Percentiles rank a stretch among this genome's conserved stretches.
These are phyloP conservation scores for Trametes meyenii DNA, from an alignment of 768 basidiomycete genomes.

Conservation along the genomic window DNA sequence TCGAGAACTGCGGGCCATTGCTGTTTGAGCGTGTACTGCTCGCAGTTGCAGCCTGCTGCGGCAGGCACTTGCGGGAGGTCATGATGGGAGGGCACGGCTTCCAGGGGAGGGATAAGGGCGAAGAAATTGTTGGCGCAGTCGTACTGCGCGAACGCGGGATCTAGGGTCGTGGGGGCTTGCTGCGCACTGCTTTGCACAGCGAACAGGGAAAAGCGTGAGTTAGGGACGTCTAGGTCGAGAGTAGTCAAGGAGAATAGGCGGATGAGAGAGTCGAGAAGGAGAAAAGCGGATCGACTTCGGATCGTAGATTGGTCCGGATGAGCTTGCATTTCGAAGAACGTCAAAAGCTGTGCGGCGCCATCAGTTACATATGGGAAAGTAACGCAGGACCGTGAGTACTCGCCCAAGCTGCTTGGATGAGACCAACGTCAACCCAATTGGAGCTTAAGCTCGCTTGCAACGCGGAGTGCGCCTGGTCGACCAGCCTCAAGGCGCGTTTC, in stretches of 20 bases:
- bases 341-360: conserved; percentile 49
- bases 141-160: too few relatives aligned
- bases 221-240: conserved; percentile 59
- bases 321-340: conserved; percentile 70
- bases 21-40: conserved; percentile 50
- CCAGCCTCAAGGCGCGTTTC: conserved; percentile 56
- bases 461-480: conserved; percentile 70
- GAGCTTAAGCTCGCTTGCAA: conserved; percentile 71
- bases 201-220: conserved; percentile 25
- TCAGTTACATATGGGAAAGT: background rate
- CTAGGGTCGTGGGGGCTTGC: background rate
- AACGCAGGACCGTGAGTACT: background rate
- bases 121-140: too few relatives aligned
- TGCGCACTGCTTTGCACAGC: background rate
- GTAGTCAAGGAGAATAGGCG: conserved; percentile 52
- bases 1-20: conserved; percentile 52
- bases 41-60: conserved; percentile 27
- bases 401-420: conserved; percentile 72
- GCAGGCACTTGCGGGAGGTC: background rate
- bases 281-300: conserved; percentile 56
- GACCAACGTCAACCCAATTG: conserved; percentile 70
- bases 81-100: too few relatives aligned
- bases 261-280: conserved; percentile 71
- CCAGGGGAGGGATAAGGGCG: too few relatives aligned
- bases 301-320: conserved; percentile 59